Evolutionary conservation across 2,329 filamentous ascomycete genomes (phyloP).

Genomic region (Fusarium concolor): DNA sequence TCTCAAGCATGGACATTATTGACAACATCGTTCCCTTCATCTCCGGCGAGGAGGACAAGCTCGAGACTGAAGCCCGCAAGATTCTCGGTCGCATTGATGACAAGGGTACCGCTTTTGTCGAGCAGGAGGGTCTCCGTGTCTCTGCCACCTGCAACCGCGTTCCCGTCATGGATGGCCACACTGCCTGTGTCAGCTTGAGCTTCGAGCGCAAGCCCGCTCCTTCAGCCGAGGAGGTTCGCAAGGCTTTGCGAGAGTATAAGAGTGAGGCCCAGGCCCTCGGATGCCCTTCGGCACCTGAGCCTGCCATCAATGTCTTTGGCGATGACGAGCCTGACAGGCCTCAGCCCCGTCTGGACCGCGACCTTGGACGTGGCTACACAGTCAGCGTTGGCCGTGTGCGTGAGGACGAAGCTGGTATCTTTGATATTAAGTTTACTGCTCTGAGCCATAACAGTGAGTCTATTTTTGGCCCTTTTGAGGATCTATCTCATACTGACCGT

Average conservation of each 20-base stretch:
- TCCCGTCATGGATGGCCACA: slow-evolving; percentile 94
- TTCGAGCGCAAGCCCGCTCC: slow-evolving; percentile 83
- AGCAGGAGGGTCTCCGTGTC: slow-evolving; percentile 79
- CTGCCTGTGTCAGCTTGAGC: slow-evolving; percentile 88
- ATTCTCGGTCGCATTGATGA: slow-evolving; percentile 83
- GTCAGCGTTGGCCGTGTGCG: slow-evolving; percentile 90
- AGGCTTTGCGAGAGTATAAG: slow-evolving; percentile 82
- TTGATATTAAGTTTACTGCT: slow-evolving; percentile 95
- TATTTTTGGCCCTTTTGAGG: background rate
- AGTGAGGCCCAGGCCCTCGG: slow-evolving; percentile 85
- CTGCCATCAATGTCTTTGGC: slow-evolving; percentile 82
- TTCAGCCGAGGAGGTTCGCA: slow-evolving; percentile 78
- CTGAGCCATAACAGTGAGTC: slow-evolving; percentile 81
- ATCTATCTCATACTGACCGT: slow-evolving; percentile 10
- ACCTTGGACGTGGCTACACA: slow-evolving; percentile 86
- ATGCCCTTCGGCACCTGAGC: slow-evolving; percentile 85
- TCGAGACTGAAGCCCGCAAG: slow-evolving; percentile 94
- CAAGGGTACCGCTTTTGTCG: slow-evolving; percentile 78
- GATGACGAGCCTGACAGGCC: slow-evolving; percentile 86
- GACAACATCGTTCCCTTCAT: slow-evolving; percentile 98
- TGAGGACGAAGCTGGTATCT: slow-evolving; percentile 87
- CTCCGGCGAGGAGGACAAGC: slow-evolving; percentile 92
- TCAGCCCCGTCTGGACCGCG: slow-evolving; percentile 89
- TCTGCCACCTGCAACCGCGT: slow-evolving; percentile 94
- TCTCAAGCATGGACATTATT: slow-evolving; percentile 93